Percentiles rank a stretch among this genome's conserved stretches.
These are phyloP conservation scores for Saturnispora bothae DNA, from an alignment of 805 yeast species.

Conservation along the genomic window DNA sequence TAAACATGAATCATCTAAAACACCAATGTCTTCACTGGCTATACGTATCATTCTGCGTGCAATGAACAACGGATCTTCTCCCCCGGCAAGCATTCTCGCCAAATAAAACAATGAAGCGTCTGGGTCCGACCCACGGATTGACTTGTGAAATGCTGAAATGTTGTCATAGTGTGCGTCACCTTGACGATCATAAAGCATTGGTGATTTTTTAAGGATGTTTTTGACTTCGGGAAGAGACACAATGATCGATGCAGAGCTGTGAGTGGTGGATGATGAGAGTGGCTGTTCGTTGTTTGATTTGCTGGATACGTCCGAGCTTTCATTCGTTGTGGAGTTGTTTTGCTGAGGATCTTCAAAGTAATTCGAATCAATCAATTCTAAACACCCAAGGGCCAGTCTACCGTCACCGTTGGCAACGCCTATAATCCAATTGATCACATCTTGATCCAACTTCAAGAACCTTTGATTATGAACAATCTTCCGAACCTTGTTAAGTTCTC, in stretches of 20 bases:
- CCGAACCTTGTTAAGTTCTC: slow-evolving; percentile 49
- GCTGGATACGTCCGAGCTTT: too few relatives aligned
- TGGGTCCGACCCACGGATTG: slow-evolving; percentile 80
- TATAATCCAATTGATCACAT: slow-evolving; percentile 57
- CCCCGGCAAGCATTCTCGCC: slow-evolving; percentile 82
- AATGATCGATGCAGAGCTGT: too few relatives aligned
- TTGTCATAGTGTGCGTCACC: slow-evolving; percentile 95
- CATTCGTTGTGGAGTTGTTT: too few relatives aligned
- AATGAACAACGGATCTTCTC: slow-evolving; percentile 86
- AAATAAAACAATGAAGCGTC: slow-evolving; percentile 86
- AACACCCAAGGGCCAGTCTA: slow-evolving; percentile 65
- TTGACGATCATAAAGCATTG: slow-evolving; percentile 64
- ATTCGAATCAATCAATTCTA: slow-evolving; percentile 59
- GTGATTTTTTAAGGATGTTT: slow-evolving; percentile 36
- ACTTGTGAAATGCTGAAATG: slow-evolving; percentile 90
- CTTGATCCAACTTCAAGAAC: slow-evolving; percentile 41
- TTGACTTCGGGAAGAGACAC: slow-evolving; percentile 23
- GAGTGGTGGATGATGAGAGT: too few relatives aligned
- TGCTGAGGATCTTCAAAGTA: slow-evolving; percentile 7
- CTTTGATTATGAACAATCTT: slow-evolving; percentile 40
- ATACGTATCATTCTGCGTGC: slow-evolving; percentile 88
- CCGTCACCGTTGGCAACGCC: slow-evolving; percentile 83
- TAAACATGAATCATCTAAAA: slow-evolving; percentile 69
- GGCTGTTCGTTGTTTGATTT: not conserved
- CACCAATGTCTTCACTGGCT: slow-evolving; percentile 91